Conservation (phyloP, 345 rosid genomes). For the Hibiscus trionum region DNA sequence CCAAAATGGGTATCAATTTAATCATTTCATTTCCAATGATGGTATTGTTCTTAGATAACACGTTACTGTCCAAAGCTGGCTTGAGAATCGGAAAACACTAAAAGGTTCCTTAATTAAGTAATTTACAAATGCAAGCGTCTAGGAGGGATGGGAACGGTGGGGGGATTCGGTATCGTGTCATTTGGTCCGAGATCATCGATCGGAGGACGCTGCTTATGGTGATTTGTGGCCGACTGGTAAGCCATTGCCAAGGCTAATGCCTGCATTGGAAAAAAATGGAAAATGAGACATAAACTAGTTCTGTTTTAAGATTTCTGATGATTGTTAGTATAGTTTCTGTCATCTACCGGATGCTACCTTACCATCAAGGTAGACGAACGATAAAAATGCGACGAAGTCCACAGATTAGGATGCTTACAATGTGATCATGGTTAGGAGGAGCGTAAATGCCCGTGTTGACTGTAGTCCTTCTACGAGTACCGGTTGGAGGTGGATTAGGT, state of each 20-base stretch:
- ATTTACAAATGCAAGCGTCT: neutral
- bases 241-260: constrained; percentile 90
- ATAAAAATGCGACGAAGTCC: neutral
- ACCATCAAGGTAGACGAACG: too few relatives aligned
- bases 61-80: too few relatives aligned
- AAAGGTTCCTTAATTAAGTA: too few relatives aligned
- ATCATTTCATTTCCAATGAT: too few relatives aligned
- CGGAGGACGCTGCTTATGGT: constrained; percentile 74
- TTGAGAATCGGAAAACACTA: too few relatives aligned
- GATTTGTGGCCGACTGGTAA: constrained; percentile 63
- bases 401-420: constrained; percentile 35
- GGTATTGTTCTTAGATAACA: too few relatives aligned
- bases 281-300: too few relatives aligned
- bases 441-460: constrained; percentile 72
- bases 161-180: constrained; percentile 41
- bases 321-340: neutral
- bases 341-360: too few relatives aligned
- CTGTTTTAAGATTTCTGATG: too few relatives aligned
- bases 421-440: constrained; percentile 69
- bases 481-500: constrained; percentile 42
- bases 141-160: constrained; percentile 21
- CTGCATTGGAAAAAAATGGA: constrained; percentile 19
- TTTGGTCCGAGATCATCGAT: constrained; percentile 55
- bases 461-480: constrained; percentile 48
- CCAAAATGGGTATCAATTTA: too few relatives aligned